Base-by-base conservation (phyloP, 148 eudicot species). In the Cornus florida region DNA sequence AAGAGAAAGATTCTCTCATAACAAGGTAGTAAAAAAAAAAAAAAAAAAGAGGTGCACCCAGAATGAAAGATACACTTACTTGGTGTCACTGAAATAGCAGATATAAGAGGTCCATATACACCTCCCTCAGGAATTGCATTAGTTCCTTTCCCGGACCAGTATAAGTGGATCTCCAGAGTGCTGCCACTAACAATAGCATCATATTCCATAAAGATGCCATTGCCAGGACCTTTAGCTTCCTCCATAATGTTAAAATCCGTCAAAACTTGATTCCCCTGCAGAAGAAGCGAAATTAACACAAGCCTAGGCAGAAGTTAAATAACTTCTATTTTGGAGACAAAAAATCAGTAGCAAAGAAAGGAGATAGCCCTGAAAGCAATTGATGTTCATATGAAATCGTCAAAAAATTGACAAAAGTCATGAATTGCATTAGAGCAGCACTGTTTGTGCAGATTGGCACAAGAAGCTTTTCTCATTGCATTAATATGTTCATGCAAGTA, bases 71-170 rank as follows among this genome's bases (percentile, higher is more conserved):
- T 76, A 22, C 35, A 87, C 90, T 88, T 75, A 95, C 98, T 93
- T 23, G 97, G 97, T 78, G 94, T 95, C 67, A 95, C 90, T 10
- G 94, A 69, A 76, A 95, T 95, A 70, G 92, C 98, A 67, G 98
- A 95, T 86, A 95, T 86, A 73, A 93, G 92, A 76, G 98, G 98
- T 60, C 98, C 98, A 79, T 95, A 91, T 71, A 87, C 89, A 56
- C 91, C 88, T 84, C 92, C 80, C n/a, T 24, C 56, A 46, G 97
- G 98, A 85, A 95, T 68, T 60, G 89, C 81, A 8, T 83, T 95
- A n/a, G 97, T 95, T 62, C 98, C 97, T 86, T 89, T 88, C 43
- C 97, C 98, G 20, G 87, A 76, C 98, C 98, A 95, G 85, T 91
- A 95, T 67, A 93, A 79, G 86, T 87, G 86, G 78, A 95, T 87